Conservation (phyloP, 2,329 filamentous ascomycete species). For the Harringtonia aguacate region DNA sequence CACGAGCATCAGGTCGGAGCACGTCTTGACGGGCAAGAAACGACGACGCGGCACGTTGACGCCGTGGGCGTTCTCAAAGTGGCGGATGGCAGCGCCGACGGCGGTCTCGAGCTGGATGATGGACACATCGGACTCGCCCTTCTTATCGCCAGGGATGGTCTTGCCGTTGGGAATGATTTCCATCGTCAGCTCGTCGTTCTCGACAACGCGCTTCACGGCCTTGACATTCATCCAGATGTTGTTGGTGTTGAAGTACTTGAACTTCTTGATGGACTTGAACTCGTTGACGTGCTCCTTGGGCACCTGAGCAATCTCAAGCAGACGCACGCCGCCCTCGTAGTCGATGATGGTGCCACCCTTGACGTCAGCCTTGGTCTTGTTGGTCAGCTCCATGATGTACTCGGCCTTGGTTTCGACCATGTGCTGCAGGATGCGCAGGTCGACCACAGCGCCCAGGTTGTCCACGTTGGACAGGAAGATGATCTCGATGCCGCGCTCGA, state of each 20-base stretch:
- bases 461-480: conserved; percentile 99
- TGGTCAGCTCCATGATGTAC: conserved; percentile 99
- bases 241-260: conserved; percentile 99
- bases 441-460: conserved; percentile 95
- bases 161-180: conserved; percentile 99
- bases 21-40: conserved; percentile 99
- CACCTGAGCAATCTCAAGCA: conserved; percentile 97
- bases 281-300: conserved; percentile 99
- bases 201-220: conserved; percentile 96
- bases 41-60: conserved; percentile 96
- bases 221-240: conserved; percentile 99
- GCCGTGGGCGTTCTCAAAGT: conserved; percentile 97
- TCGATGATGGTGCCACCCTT: conserved; percentile 99
- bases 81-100: conserved; percentile 94
- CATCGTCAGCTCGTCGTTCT: conserved; percentile 97
- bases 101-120: conserved; percentile 98
- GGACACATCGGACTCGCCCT: conserved; percentile 95
- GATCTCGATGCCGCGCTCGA: conserved; percentile 91
- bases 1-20: conserved; percentile 98
- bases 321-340: conserved; percentile 92
- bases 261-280: conserved; percentile 99
- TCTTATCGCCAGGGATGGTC: conserved; percentile 97
- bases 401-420: conserved; percentile 96
- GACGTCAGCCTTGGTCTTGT: conserved; percentile 99
- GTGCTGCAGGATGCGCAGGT: conserved; percentile 96